Conservation (phyloP, 257 asterid species). For the Nicotiana sylvestris region DNA sequence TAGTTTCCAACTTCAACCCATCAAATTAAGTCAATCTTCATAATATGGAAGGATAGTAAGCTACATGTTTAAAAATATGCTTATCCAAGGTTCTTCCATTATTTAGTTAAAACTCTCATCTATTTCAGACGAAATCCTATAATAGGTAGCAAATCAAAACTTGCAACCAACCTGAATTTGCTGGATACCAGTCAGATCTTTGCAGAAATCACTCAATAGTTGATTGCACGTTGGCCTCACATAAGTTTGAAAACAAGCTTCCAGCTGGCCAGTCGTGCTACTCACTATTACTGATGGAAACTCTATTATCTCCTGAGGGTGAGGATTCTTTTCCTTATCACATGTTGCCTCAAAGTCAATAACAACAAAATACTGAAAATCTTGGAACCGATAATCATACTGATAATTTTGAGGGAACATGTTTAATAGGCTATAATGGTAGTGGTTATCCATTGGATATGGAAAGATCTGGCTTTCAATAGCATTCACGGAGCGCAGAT, state of each 20-base stretch:
- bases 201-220: conserved; percentile 77
- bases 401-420: conserved; percentile 41
- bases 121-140: background rate
- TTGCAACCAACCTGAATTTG: conserved; percentile 65
- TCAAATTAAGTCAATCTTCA: background rate
- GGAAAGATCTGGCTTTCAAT: conserved; percentile 53
- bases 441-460: conserved; percentile 43
- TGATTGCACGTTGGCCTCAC: conserved; percentile 84
- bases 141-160: background rate
- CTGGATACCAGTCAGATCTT: conserved; percentile 91
- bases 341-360: conserved; percentile 95
- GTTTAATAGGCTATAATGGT: conserved; percentile 49
- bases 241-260: conserved; percentile 78
- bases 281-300: conserved; percentile 88
- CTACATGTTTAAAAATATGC: background rate
- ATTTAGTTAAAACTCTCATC: background rate
- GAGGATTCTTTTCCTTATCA: conserved; percentile 63
- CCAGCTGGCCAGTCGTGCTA: conserved; percentile 67
- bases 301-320: conserved; percentile 95
- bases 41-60: background rate
- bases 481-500: conserved; percentile 38
- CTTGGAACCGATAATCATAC: conserved; percentile 50
- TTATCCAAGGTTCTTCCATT: background rate
- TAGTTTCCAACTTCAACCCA: background rate
- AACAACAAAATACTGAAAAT: conserved; percentile 73